Base-by-base conservation (phyloP, 106 monocot species). In the Dendrobium huoshanense region DNA sequence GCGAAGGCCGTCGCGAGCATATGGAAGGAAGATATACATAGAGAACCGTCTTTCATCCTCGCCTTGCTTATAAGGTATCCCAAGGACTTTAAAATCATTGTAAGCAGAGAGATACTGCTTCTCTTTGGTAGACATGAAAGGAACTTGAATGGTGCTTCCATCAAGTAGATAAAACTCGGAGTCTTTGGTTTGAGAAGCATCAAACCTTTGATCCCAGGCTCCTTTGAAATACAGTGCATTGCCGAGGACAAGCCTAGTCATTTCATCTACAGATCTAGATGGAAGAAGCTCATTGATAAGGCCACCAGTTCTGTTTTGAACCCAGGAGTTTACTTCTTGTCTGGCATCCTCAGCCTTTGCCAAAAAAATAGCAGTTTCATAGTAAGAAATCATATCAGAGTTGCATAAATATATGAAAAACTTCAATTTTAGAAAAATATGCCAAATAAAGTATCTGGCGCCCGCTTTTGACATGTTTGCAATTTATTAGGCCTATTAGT, bases 201-300 rank as follows among this genome's bases (percentile, higher is more conserved):
- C 87, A 77, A 96, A 91, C 43, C 89, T 91, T 42, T 88, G 80
- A 11, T 83, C 68, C 96, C 96, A 96, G 6, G 72, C 80, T 72
- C 93, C 96, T 79, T 96, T 96, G 81, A 93, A 96, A 81, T 96
- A 96, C 0, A 96, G 82, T n/a, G 91, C 93, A 87, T 96, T 96
- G 20, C 77, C 88, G 13, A 96, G 67, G 13, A 96, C 79, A 55
- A 96, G 82, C 31, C 89, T 89, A 2, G 93, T 91, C 44, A 9
- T 79, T 11, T 31, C 10, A 49, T 93, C 77, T 45, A 93, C 89
- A 45, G 96, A 89, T 31, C 84, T 88, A 47, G 84, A 6, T 44
- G 89, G 88, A 76, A 96, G 91, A 73, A 96, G 82, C 25, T 90
- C 90, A 20, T 87, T 88, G 80, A 93, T 90, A 20, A 96, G 89